Evolutionary conservation across 2,329 filamentous ascomycete species (phyloP).

Genomic region (Alternaria dauci): DNA sequence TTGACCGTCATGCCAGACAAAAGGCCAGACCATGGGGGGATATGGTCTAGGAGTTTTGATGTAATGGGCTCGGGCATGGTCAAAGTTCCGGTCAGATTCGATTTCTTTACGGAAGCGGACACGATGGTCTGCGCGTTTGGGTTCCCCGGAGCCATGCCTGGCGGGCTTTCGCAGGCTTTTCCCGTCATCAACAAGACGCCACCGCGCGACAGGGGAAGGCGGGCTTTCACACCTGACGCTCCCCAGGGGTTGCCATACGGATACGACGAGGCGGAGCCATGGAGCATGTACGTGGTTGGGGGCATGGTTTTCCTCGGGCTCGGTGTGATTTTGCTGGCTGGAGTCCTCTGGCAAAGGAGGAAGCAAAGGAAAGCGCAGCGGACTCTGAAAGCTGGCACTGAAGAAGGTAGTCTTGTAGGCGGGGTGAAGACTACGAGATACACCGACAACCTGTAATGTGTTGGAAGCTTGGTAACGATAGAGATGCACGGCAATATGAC

Average conservation of each 20-base stretch:
- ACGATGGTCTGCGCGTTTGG: conserved; percentile 2
- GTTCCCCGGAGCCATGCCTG: neutral
- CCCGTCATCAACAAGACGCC: conserved; percentile 1
- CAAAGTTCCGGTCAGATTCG: neutral
- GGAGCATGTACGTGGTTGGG: neutral
- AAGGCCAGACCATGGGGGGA: neutral
- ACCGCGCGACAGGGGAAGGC: neutral
- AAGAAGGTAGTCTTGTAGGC: neutral
- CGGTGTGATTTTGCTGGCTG: neutral
- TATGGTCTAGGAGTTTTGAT: neutral
- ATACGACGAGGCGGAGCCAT: neutral
- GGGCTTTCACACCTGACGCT: neutral
- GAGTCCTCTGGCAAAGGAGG: neutral
- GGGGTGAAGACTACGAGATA: neutral
- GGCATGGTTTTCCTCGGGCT: neutral
- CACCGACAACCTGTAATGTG: neutral
- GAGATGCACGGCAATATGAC: neutral
- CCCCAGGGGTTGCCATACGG: neutral
- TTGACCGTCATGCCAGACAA: neutral
- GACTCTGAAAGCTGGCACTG: neutral
- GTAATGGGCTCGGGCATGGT: conserved; percentile 1
- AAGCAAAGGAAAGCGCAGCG: neutral
- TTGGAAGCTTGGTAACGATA: neutral
- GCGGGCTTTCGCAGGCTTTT: neutral
- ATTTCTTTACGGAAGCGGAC: neutral